Percentiles rank a stretch among this genome's conserved stretches.
Conservation (phyloP, 1,284 basidiomycete species). For the Ustilago curta region DNA sequence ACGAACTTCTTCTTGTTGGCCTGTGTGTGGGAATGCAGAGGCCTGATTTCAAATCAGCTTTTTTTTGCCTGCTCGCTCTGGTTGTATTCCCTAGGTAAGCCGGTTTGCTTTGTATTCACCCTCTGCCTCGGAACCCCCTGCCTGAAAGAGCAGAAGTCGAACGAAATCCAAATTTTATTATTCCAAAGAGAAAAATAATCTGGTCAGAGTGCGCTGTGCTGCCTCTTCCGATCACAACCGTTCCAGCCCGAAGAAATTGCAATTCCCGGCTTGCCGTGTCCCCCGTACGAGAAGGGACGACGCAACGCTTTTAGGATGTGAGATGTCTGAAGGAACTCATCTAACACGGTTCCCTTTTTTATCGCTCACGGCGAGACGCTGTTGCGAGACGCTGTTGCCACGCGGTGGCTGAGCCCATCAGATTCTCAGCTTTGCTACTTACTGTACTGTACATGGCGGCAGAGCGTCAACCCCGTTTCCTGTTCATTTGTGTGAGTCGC, state of each 20-base stretch:
- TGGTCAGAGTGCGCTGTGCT: constrained; percentile 13
- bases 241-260: constrained; percentile 35
- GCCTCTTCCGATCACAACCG: constrained; percentile 44
- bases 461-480: no score
- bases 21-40: no score
- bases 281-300: constrained; percentile 20
- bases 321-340: background rate
- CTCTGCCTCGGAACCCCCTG: background rate
- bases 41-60: constrained; percentile 24
- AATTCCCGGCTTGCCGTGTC: background rate
- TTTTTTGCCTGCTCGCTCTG: no score
- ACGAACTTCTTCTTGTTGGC: background rate
- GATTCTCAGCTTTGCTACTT: background rate
- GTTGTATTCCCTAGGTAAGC: background rate
- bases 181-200: background rate
- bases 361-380: background rate
- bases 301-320: background rate
- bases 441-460: no score
- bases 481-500: no score
- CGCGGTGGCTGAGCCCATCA: background rate
- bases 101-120: constrained; percentile 5
- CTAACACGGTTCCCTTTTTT: background rate
- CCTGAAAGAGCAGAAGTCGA: no score
- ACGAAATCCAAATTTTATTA: no score
- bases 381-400: background rate